Evolutionary conservation across 169 alveolate species (phyloP), one percentile per base, ranked within the genome.

Genomic region (Plasmodium malariae): DNA sequence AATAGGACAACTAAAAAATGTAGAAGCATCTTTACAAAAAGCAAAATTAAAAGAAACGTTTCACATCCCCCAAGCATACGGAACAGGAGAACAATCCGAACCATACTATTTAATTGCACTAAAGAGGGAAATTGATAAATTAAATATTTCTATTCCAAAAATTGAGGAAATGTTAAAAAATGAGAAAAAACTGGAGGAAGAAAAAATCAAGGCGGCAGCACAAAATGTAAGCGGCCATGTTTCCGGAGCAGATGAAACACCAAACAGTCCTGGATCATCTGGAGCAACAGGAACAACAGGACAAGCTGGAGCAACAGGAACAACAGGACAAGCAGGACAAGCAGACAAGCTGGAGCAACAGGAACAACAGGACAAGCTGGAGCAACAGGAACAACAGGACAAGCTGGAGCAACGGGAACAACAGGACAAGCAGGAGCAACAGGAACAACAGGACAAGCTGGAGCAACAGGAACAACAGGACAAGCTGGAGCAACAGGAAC

Each of bases 111-210:
- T 78, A 68, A 28, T 78, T 17, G 78, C 19, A 11, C 32, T 78
- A 34, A 78, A 78, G 43, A 43, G n/a, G 32, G 89, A 78, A 54
- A n/a, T 78, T 48, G 89, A 78, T 68, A 78, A 65, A 48, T 19
- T 78, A 26, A 34, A 24, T 37, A 26, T 14, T 0, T 62, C 63
- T 34, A 78, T 78, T 6, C 89, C 89, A 1, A 78, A 78, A 65
- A 65, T 78, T 0, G n/a, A 78, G 5, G 5, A 21, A 17, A 43
- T 78, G 45, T n/a, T 78, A 28, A 28, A 45, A 34, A 34, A 48
- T 21, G 89, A 76, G 32, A 48, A 76, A 51, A 24, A 72, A 28
- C 54, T 4, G 32, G 2, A 17, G 63, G 78, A 30, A 68, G 62
- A 40, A 40, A 9, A 3, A 0, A 28, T 1, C 3, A 3, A 12